phyloP scores from a whole-genome alignment of 2,329 filamentous ascomycete species.

The Colletotrichum agaves region DNA sequence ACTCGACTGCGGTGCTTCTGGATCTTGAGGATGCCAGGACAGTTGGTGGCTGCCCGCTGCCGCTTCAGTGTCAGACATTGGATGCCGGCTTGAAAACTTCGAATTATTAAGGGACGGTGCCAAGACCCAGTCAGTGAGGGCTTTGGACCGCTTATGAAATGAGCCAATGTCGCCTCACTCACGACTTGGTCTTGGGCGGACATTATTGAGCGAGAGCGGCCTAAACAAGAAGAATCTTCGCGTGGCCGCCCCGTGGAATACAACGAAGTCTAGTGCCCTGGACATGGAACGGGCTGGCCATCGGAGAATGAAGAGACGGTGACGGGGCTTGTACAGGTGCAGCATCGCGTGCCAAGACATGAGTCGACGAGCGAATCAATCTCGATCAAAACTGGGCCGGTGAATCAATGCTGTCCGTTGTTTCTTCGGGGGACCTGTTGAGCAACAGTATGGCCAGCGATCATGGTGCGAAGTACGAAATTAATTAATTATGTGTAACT shows the following conservation, averaged over 20 bases:
- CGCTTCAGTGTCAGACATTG: slow-evolving; percentile 16
- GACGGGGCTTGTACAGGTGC: not conserved
- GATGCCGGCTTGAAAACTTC: slow-evolving; percentile 17
- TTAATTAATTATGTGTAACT: no score
- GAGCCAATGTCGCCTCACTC: slow-evolving; percentile 30
- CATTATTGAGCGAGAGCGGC: slow-evolving; percentile 14
- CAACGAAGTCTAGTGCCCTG: slow-evolving; percentile 8
- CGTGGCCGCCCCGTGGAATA: slow-evolving; percentile 11
- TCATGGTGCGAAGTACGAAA: no score
- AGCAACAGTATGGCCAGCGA: no score
- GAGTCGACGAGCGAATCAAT: slow-evolving; percentile 23
- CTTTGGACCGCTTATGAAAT: slow-evolving; percentile 24
- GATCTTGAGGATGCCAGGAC: not conserved
- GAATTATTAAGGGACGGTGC: slow-evolving; percentile 24
- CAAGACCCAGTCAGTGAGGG: slow-evolving; percentile 24
- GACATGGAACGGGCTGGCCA: slow-evolving; percentile 31
- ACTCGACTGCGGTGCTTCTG: not conserved
- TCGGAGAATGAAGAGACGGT: not conserved
- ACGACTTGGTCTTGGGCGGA: slow-evolving; percentile 1
- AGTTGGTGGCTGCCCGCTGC: not conserved
- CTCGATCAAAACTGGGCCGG: slow-evolving; percentile 18
- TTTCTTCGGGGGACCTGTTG: not conserved
- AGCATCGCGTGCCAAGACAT: slow-evolving; percentile 5
- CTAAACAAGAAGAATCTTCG: slow-evolving; percentile 30
- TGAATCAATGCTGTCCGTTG: slow-evolving; percentile 5